A percentile compares a stretch with the other conserved stretches of the same genome.
phyloP scores from a whole-genome alignment of 2,329 filamentous ascomycete genomes.

The Colletotrichum sp. region DNA sequence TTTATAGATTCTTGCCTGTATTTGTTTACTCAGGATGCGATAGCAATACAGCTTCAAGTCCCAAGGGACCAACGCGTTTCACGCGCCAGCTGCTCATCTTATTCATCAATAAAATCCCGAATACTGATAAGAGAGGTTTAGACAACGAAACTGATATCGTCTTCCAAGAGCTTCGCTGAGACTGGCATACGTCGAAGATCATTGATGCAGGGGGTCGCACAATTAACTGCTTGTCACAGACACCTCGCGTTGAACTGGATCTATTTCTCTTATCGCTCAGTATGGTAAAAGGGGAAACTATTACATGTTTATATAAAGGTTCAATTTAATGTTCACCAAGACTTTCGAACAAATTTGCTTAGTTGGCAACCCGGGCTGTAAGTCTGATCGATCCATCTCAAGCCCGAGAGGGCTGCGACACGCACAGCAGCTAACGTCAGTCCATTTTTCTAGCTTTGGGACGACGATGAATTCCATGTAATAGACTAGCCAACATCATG shows the following conservation, averaged over 20 bases:
- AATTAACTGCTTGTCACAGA: too few relatives aligned
- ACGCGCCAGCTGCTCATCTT: fast-evolving
- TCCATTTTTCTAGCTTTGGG: background rate
- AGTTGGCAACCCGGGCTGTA: background rate
- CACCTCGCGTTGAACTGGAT: fast-evolving
- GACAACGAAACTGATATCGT: background rate
- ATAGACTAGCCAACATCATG: background rate
- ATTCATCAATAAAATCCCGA: background rate
- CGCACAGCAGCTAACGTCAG: background rate
- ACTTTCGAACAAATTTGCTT: background rate
- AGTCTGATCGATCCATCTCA: background rate
- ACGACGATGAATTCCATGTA: fast-evolving
- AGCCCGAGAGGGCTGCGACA: background rate
- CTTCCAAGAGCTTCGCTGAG: background rate
- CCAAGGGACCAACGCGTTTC: background rate
- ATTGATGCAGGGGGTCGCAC: background rate
- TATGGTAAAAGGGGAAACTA: too few relatives aligned
- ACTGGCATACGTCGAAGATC: background rate
- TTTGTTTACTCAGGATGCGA: too few relatives aligned
- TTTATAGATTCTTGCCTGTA: too few relatives aligned
- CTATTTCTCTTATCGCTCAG: too few relatives aligned
- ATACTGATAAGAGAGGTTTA: background rate
- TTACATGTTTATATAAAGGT: too few relatives aligned
- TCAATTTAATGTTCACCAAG: too few relatives aligned
- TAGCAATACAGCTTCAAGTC: background rate